Percentiles rank a stretch among this genome's conserved stretches.
Conservation (phyloP, 306 rosid species). For the Mucuna pruriens region DNA sequence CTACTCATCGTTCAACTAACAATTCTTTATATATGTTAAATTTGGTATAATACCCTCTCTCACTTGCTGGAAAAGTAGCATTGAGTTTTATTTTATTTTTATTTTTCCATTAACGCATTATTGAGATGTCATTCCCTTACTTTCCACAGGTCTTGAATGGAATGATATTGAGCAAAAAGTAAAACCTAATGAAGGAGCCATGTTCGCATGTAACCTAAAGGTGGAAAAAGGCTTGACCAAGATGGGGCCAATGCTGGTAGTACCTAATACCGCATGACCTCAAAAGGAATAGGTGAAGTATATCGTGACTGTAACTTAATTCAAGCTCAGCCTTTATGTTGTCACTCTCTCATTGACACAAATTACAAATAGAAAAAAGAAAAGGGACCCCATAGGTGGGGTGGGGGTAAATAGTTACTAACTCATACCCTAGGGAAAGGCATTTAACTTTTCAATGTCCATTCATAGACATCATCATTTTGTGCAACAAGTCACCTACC, state of each 20-base stretch:
- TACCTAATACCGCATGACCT: slow-evolving; percentile 42
- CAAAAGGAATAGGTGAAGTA: slow-evolving; percentile 36
- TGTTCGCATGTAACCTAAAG: slow-evolving; percentile 78
- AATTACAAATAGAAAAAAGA: slow-evolving; percentile 18
- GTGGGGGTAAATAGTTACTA: slow-evolving; percentile 37
- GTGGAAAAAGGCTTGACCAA: slow-evolving; percentile 55
- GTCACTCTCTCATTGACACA: slow-evolving; percentile 35
- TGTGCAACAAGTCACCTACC: slow-evolving; percentile 55
- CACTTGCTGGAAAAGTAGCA: not conserved
- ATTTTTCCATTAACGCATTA: slow-evolving; percentile 44
- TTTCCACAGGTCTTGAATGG: slow-evolving; percentile 47
- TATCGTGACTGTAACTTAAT: slow-evolving; percentile 35
- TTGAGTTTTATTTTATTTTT: not conserved
- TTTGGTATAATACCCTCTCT: not conserved
- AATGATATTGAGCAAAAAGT: slow-evolving; percentile 49
- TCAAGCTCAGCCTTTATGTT: slow-evolving; percentile 38
- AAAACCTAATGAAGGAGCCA: slow-evolving; percentile 57
- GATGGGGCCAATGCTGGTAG: slow-evolving; percentile 67
- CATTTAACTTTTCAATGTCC: slow-evolving; percentile 68
- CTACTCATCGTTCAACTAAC: not conserved
- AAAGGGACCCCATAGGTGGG: slow-evolving; percentile 1
- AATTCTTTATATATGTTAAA: not conserved
- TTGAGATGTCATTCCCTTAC: slow-evolving; percentile 53
- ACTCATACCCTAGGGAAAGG: slow-evolving; percentile 52
- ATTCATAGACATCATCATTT: slow-evolving; percentile 73